Base-by-base conservation (phyloP, 306 rosid genomes). In the Medicago lupulina region DNA sequence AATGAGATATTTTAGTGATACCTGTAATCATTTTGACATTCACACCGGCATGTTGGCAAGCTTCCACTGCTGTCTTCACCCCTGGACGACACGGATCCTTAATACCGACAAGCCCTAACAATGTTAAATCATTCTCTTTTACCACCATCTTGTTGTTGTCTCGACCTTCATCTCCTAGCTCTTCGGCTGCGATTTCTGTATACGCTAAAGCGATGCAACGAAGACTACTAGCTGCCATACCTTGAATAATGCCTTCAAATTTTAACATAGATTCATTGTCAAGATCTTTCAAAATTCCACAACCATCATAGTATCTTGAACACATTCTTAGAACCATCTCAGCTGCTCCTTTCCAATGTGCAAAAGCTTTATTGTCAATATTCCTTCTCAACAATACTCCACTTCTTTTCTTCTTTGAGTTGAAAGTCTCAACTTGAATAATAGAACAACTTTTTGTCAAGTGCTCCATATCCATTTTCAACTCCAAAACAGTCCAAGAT, bases 41-140 rank as follows among this genome's bases (percentile, higher is more conserved):
- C 16, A 81, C 84, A 4, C 84, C 84, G 4, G 84, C 84, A 1
- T 28, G 17, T 51, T 75, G 84, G 18, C 84, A 80, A 60, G 67
- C 67, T 70, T 80, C 73, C 18, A 80, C 80, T 1, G 84, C 80
- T 0, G 2, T n/a, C 44, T 70, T 70, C 54, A 81, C 84, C 10
- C 73, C 84, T 0, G 55, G 47, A 31, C 84, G 77, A 46, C 84
- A 81, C 1, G 84, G 84, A 81, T 81, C 84, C 53, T 81, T 81
- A 64, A 81, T 81, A 5, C 84, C 84, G 1, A 76, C 77, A 4
- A 50, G 55, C 4, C 51, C 84, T 58, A 80, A 31, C 40, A 80
- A 19, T 2, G 84, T 80, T 62, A 80, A 53, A 18, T 60, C 80
- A 17, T 14, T 53, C 5, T 80, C 84, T 50, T 69, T 75, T 9